phyloP scores from a whole-genome alignment of 129 eudicot genomes.

The Deinandra increscens region DNA sequence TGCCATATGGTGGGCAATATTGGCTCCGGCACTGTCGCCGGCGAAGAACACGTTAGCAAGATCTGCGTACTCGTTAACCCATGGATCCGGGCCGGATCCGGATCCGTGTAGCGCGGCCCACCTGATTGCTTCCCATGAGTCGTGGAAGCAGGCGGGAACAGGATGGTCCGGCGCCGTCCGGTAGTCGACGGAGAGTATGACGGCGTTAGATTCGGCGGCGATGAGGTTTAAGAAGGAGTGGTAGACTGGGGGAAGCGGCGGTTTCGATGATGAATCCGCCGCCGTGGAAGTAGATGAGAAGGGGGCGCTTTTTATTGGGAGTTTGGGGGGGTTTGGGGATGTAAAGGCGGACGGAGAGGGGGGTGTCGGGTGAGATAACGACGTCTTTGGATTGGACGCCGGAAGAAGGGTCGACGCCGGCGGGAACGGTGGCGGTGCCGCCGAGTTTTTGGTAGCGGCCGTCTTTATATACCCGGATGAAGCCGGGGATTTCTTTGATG shows the following conservation, averaged over 20 bases:
- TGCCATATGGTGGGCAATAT: conserved; percentile 42
- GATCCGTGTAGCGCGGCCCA: conserved; percentile 54
- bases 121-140: conserved; percentile 57
- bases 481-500: conserved; percentile 12
- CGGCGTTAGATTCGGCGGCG: conserved; percentile 15
- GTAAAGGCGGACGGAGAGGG: conserved; percentile 35
- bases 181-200: conserved; percentile 46
- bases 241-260: conserved; percentile 24
- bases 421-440: conserved; percentile 21
- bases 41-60: conserved; percentile 30
- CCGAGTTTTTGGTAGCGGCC: conserved; percentile 27
- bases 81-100: conserved; percentile 25
- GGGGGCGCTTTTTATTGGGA: conserved; percentile 33
- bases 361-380: conserved; percentile 19
- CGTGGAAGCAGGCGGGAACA: conserved; percentile 46
- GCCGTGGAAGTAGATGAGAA: conserved; percentile 38
- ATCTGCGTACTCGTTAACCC: conserved; percentile 40
- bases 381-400: conserved; percentile 51
- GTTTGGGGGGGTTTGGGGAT: conserved; percentile 17
- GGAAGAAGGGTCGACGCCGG: conserved; percentile 34
- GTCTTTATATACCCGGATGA: conserved; percentile 35
- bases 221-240: conserved; percentile 34
- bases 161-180: conserved; percentile 55
- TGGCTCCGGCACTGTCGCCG: conserved; percentile 53
- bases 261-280: conserved; percentile 47